Evolutionary conservation across 2,329 filamentous ascomycete species (phyloP), one percentile per base, ranked within the genome.

Genomic region (Phoma sp.): DNA sequence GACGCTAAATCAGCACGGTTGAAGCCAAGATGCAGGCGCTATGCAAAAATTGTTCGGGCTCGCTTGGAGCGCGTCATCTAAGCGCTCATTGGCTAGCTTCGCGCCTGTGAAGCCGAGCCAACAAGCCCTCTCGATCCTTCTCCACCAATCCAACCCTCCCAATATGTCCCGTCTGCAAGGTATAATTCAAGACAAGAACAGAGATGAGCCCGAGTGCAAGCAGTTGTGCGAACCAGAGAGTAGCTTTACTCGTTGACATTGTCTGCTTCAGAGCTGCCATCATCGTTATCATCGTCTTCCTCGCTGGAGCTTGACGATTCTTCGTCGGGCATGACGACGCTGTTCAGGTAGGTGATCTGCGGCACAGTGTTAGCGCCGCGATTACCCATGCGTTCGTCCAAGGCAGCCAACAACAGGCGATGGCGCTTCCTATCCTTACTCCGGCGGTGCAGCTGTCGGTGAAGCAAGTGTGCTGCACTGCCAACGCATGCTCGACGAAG

Each of bases 331-430:
- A 81, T 80, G 36, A 81, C 78, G 25, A 82, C 76, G 48, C 74
- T 77, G 69, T 82, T 82, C 37, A 81, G 70, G 63, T 81, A 80
- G 9, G 77, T 80, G 63, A 82, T 77, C 80, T 82, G 72, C 64
- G 58, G 43, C 47, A 33, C 29, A 35, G 36, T 40, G 61, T 73
- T 70, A 73, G 67, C 60, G 43, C 43, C 41, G 46, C 54, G 46
- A 35, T 52, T 53, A 55, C 52, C 51, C 56, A 60, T 57, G 44
- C 47, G 36, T 55, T 46, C 41, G 52, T 51, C 54, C 40, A 37
- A 36, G 41, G 43, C 49, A 45, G 51, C 57, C 57, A 55, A 49
- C 51, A 51, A 55, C 25, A 48, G 39, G 49, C 46, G 21, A 45
- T 55, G 55, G 45, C 51, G 47, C 52, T 36, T 47, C 41, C 52